These are phyloP conservation scores for Cryptococcus amylolentus DNA, from an alignment of 1,284 basidiomycete species.

Conservation along the genomic window DNA sequence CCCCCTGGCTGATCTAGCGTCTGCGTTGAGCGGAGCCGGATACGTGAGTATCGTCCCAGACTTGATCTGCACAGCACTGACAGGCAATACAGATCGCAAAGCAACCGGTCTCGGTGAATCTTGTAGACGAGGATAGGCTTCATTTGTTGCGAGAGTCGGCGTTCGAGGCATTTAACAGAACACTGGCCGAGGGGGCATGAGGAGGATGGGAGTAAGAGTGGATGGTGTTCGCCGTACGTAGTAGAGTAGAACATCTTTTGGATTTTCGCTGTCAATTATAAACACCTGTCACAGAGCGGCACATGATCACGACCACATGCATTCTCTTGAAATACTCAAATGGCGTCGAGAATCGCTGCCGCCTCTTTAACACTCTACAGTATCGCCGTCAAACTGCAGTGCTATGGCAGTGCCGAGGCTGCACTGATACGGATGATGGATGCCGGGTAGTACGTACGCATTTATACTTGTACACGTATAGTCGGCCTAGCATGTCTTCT, in stretches of 20 bases:
- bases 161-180: conserved; percentile 34
- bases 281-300: neutral
- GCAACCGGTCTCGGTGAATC: conserved; percentile 26
- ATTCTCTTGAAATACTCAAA: too few species aligned
- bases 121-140: conserved; percentile 44
- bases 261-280: neutral
- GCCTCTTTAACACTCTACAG: too few species aligned
- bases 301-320: neutral
- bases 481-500: too few species aligned
- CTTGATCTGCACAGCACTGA: conserved; percentile 2
- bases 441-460: too few species aligned
- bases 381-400: too few species aligned
- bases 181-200: conserved; percentile 1
- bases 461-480: too few species aligned
- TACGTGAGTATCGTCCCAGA: conserved; percentile 16
- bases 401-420: too few species aligned
- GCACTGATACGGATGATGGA: too few species aligned
- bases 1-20: conserved; percentile 32
- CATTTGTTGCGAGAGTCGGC: conserved; percentile 41
- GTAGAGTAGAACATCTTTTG: too few species aligned
- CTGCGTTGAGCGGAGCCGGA: conserved; percentile 24
- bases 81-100: conserved; percentile 23
- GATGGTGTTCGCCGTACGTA: too few species aligned
- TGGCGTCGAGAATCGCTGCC: too few species aligned
- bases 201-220: too few species aligned